phyloP scores from a whole-genome alignment of 1,284 basidiomycete genomes.

The Ustilago cynodontis region DNA sequence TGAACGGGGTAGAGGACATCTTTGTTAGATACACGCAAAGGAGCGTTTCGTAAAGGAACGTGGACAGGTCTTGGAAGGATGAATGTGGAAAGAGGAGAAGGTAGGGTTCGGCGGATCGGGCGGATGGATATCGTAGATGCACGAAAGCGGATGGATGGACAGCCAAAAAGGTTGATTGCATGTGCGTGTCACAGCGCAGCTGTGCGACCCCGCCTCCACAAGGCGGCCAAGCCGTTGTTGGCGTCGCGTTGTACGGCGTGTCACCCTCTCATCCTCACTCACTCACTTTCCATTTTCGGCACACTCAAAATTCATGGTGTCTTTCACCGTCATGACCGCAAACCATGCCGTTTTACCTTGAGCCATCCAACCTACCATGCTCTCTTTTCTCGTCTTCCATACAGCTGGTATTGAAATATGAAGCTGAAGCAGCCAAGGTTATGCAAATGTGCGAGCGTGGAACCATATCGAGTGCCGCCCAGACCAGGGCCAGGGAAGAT shows the following conservation, averaged over 20 bases:
- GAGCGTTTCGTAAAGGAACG: background rate
- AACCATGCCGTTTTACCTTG: too few relatives aligned
- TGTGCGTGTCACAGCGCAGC: background rate
- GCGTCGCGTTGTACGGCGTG: constrained; percentile 3
- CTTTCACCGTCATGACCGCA: background rate
- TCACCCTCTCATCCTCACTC: background rate
- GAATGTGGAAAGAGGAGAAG: constrained; percentile 18
- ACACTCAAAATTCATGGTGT: background rate
- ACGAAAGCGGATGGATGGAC: constrained; percentile 33
- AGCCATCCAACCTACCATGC: background rate
- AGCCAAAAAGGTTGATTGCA: background rate
- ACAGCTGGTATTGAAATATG: too few relatives aligned
- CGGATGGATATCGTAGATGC: constrained; percentile 36
- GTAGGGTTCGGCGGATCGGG: constrained; percentile 20
- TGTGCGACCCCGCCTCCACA: constrained; percentile 4
- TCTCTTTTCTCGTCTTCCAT: too few relatives aligned
- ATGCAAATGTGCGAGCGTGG: too few relatives aligned
- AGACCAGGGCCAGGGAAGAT: too few relatives aligned
- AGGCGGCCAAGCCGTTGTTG: background rate
- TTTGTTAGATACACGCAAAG: background rate
- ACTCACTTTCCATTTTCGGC: constrained; percentile 3
- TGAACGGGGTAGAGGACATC: constrained; percentile 52
- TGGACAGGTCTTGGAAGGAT: background rate
- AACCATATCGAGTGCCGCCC: too few relatives aligned
- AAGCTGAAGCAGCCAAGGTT: too few relatives aligned